Base-by-base conservation (phyloP, 2,329 filamentous ascomycete species). In the Diaporthe amygdali region DNA sequence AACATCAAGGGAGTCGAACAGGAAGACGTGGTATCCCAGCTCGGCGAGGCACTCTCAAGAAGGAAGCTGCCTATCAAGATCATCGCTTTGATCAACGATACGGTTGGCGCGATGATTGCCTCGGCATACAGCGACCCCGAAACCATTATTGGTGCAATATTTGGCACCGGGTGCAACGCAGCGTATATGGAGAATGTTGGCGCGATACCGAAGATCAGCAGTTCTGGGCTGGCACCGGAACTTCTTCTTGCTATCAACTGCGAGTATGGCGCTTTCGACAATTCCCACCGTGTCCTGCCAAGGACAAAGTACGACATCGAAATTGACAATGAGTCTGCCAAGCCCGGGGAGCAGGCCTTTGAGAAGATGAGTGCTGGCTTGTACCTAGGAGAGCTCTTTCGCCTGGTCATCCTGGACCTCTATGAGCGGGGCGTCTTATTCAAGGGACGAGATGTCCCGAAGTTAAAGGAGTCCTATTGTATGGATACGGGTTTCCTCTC, bases 261-360 rank as follows among this genome's bases (percentile, higher is more conserved):
- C 1, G 93, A 95, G 82, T 95, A 93, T 93, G 93, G 93, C 72
- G 93, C 91, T 72, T 95, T 95, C 77, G 93, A 95, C 81, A 93
- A 93, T 79, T 84, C 87, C 27, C 84, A 94, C 51, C 88, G 86
- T 70, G 91, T 93, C 7, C 83, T 95, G n/a, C 92, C 93, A 12
- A 88, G 87, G 74, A 95, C 92, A 0, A 81, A 85, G 2, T 94
- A 92, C 78, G 93, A 95, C 78, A 78, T 83, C 41, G 85, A 87
- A 66, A 85, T 95, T 20, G 93, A 95, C 78, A 82, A 82, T 15
- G 89, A 90, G 59, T 93, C 89, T 67, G 87, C 90, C 74, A 94
- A 95, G 78, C 92, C 92, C 0, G 92, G 92, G 14, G 89, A 93
- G 66, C 93, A 95, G 77, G 93, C 94, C 88, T 94, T 95, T 74